phyloP scores from a whole-genome alignment of 305 asterid species.

The Fraxinus xanthoxyloides region DNA sequence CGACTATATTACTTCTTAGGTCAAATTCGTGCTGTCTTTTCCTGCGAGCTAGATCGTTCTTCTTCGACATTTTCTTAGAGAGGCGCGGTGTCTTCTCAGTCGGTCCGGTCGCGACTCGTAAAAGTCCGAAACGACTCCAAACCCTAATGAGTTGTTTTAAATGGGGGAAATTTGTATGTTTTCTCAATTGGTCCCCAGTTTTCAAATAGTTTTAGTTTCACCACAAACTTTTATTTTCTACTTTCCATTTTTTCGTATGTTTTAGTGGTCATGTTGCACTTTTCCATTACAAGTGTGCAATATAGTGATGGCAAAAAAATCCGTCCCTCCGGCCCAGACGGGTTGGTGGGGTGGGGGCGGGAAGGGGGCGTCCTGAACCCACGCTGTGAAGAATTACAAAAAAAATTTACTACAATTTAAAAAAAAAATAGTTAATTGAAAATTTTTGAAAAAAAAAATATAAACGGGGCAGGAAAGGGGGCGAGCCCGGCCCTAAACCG shows the following conservation, averaged over 20 bases:
- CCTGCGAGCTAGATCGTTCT: conserved; percentile 79
- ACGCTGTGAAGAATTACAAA: too few species aligned
- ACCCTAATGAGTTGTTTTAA: conserved; percentile 23
- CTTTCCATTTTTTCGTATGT: not conserved
- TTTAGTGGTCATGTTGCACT: not conserved
- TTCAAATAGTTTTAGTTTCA: not conserved
- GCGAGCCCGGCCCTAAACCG: too few species aligned
- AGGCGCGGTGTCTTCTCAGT: not conserved
- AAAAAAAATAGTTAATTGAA: too few species aligned
- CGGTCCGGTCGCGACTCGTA: conserved; percentile 18
- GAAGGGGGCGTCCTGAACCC: too few species aligned
- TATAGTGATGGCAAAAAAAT: too few species aligned
- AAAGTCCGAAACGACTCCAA: not conserved
- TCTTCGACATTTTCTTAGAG: conserved; percentile 68
- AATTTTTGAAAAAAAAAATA: too few species aligned
- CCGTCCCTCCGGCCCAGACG: too few species aligned
- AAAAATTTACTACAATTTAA: too few species aligned
- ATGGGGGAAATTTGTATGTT: not conserved
- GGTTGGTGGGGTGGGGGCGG: too few species aligned
- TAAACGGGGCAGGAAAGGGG: too few species aligned
- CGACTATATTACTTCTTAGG: conserved; percentile 42
- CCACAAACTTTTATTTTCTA: not conserved
- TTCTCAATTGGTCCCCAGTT: not conserved
- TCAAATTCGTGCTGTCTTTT: conserved; percentile 74
- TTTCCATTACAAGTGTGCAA: too few species aligned